Percentiles rank a stretch among this genome's conserved stretches.
Evolutionary conservation across 768 basidiomycete species (phyloP).

Genomic region (Russula vinacea): DNA sequence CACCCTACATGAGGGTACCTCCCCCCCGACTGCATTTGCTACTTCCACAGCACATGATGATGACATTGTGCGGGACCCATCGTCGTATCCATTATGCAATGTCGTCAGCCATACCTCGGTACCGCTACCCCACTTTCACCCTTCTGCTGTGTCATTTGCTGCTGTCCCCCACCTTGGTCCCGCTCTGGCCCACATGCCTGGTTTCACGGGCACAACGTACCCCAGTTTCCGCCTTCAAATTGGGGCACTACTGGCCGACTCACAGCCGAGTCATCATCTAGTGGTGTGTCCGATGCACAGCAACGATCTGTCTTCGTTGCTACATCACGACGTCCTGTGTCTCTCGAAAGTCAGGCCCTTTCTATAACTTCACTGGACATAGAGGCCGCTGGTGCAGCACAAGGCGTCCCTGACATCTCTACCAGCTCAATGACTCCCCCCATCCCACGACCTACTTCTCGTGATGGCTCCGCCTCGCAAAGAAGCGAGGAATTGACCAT

Average conservation of each 20-base stretch:
- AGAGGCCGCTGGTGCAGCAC: neutral
- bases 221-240: neutral
- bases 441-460: neutral
- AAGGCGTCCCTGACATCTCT: neutral
- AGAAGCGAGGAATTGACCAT: neutral
- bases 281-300: neutral
- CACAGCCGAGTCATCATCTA: neutral
- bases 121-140: neutral
- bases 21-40: neutral
- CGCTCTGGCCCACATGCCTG: neutral
- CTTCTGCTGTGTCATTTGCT: neutral
- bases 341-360: neutral
- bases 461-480: neutral
- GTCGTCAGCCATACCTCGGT: neutral
- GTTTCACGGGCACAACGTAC: no score
- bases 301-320: neutral
- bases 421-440: neutral
- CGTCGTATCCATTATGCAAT: constrained; percentile 13
- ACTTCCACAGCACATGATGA: neutral
- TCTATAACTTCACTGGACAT: neutral
- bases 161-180: neutral
- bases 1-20: constrained; percentile 1
- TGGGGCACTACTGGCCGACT: neutral
- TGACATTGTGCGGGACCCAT: neutral
- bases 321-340: neutral